Conservation (phyloP, 495 filamentous ascomycete genomes). For the Daldinia vernicosa region DNA sequence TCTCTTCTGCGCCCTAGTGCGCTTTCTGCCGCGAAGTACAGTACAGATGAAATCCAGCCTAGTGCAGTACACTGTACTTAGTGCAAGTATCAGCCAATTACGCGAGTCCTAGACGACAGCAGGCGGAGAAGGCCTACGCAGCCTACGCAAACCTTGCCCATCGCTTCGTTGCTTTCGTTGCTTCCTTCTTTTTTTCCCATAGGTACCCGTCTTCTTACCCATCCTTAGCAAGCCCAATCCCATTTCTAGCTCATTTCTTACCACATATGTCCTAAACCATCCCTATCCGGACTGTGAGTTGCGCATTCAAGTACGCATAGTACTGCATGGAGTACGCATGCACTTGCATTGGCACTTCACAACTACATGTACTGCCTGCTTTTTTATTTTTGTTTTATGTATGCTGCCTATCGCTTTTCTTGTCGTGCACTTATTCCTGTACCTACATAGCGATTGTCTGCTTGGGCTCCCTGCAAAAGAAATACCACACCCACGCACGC, state of each 20-base stretch:
- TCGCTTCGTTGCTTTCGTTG: conserved; percentile 1
- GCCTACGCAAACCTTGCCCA: conserved; percentile 36
- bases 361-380: too few species aligned
- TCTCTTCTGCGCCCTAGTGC: conserved; percentile 41
- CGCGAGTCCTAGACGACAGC: neutral
- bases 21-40: conserved; percentile 41
- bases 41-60: conserved; percentile 23
- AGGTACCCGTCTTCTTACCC: conserved; percentile 22
- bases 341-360: conserved; percentile 11
- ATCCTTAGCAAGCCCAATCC: neutral
- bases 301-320: conserved; percentile 24
- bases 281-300: conserved; percentile 23
- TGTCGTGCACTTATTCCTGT: neutral
- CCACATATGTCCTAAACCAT: conserved; percentile 28
- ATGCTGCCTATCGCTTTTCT: neutral
- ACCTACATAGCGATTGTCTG: neutral
- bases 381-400: too few species aligned
- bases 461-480: conserved; percentile 6
- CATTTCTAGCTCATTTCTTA: neutral
- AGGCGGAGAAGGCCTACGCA: conserved; percentile 43
- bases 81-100: conserved; percentile 25
- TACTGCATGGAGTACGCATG: conserved; percentile 7
- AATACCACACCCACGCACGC: conserved; percentile 8
- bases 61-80: conserved; percentile 24
- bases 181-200: conserved; percentile 13